phyloP scores from a whole-genome alignment of 176 grass and related monocot genomes.

The Carex scoparia region DNA sequence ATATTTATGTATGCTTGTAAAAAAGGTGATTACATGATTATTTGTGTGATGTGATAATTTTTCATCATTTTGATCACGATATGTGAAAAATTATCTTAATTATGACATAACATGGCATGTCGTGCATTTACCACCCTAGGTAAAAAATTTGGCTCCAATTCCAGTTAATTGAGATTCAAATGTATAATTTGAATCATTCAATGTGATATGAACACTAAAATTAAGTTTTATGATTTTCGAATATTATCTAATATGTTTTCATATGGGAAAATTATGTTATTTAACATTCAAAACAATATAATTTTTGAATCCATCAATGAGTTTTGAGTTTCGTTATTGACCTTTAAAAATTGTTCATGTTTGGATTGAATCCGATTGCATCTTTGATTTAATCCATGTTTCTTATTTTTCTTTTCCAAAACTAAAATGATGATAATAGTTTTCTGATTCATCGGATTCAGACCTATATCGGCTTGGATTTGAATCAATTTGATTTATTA shows the following conservation, averaged over 20 bases:
- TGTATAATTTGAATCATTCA: background rate
- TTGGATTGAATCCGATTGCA: background rate
- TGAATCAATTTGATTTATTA: background rate
- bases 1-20: no score
- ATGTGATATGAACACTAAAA: background rate
- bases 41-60: no score
- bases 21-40: no score
- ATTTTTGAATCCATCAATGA: background rate
- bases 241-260: background rate
- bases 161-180: background rate
- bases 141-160: background rate
- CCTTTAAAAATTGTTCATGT: background rate
- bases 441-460: no score
- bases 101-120: no score
- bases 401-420: background rate
- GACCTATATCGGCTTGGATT: no score
- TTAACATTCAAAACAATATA: background rate
- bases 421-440: background rate
- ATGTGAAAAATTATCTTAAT: no score
- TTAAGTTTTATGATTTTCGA: background rate
- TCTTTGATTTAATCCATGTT: background rate
- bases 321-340: background rate
- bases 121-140: no score
- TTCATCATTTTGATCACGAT: no score
- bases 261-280: background rate